phyloP scores from a whole-genome alignment of 1,284 basidiomycete genomes.

The Cystobasidium sp. region DNA sequence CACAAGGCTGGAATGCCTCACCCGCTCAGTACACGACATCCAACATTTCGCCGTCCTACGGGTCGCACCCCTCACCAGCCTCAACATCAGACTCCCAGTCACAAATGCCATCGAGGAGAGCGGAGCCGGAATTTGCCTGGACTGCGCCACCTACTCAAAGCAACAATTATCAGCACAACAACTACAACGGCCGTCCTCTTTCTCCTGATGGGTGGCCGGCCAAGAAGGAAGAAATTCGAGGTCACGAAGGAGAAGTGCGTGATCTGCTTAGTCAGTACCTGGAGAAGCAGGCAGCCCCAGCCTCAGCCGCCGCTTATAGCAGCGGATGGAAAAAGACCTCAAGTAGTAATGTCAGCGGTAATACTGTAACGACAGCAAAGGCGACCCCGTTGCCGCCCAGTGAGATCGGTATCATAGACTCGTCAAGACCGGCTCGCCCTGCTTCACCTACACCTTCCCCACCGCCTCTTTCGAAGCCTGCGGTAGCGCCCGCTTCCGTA shows the following conservation, averaged over 20 bases:
- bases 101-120: too few species aligned
- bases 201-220: slow-evolving; percentile 35
- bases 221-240: slow-evolving; percentile 12
- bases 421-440: background rate
- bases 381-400: slow-evolving; percentile 6
- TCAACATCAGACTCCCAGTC: background rate
- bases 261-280: background rate
- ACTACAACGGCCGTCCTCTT: slow-evolving; percentile 1
- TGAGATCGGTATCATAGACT: background rate
- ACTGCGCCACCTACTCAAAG: background rate
- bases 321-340: slow-evolving; percentile 20
- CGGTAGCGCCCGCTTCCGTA: background rate
- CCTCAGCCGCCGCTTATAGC: background rate
- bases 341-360: slow-evolving; percentile 12
- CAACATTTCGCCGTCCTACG: background rate
- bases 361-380: background rate
- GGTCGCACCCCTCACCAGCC: background rate
- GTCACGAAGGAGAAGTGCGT: slow-evolving; percentile 6
- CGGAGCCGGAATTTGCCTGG: background rate
- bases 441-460: background rate
- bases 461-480: background rate
- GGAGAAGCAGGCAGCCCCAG: background rate
- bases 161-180: background rate
- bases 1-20: background rate
- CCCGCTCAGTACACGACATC: background rate